Evolutionary conservation across 2,329 filamentous ascomycete species (phyloP), one percentile per base, ranked within the genome.

Genomic region (Alternaria ethzedia): DNA sequence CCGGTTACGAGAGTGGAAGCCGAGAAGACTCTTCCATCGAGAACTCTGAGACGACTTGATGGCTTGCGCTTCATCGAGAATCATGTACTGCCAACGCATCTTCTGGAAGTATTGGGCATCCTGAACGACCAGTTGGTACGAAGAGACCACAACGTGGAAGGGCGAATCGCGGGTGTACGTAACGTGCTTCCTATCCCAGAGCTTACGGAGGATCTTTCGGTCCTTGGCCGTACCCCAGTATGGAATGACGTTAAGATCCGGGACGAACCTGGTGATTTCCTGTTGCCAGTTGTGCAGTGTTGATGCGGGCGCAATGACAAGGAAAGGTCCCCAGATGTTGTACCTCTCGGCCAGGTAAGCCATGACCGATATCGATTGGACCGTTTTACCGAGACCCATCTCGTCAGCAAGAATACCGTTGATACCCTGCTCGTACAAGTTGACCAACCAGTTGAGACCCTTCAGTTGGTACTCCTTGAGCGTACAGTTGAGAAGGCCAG

Each of bases 81-180:
- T 97, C 96, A 99, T 99, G 84, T 99, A 98, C 82, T 98, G 96
- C 96, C 96, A 99, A 73, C 92, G 92, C 86, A 99, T 96, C 85
- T 98, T 98, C 82, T 97, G 95, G 84, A 99, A 98, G 81, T 99
- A 99, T 64, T 94, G 90, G 2, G 96, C 93, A 78, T 99, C 96
- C 25, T 94, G 92, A 20, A 99, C 96, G 25, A 99, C 96, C 41
- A 99, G 86, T 81, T 99, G 96, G 79, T 99, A 99, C 0, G 95
- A 98, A 0, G 96, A 99, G 51, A 99, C 90, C 55, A 97, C 88
- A 56, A 99, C 94, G 77, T 99, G 96, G 84, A 99, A 98, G 13
- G 94, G 90, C 0, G 94, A 94, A 62, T 97, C 94, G 75, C 92
- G 93, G 74, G 89, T 94, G 82, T 99, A 99, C 4, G 94, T 97